A percentile compares a stretch with the other conserved stretches of the same genome.
phyloP scores from a whole-genome alignment of 1,139 yeast species.

The Suhomyces wounanorum region DNA sequence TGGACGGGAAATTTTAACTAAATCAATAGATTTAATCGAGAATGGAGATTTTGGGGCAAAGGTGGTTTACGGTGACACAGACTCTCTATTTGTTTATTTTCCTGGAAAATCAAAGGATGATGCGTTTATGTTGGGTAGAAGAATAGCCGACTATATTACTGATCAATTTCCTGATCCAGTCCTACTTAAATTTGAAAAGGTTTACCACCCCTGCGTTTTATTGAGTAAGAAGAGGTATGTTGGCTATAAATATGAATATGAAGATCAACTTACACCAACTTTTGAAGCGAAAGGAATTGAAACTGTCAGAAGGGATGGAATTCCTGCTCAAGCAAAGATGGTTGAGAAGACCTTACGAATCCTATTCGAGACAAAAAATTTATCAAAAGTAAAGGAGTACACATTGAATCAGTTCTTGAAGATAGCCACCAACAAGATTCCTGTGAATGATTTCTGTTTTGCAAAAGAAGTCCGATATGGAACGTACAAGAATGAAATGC shows the following conservation, averaged over 20 bases:
- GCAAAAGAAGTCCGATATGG: slow-evolving; percentile 90
- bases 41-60: slow-evolving; percentile 75
- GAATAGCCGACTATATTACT: slow-evolving; percentile 66
- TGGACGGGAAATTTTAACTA: slow-evolving; percentile 79
- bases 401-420: slow-evolving; percentile 66
- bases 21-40: slow-evolving; percentile 72
- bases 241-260: slow-evolving; percentile 71
- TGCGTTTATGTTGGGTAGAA: slow-evolving; percentile 74
- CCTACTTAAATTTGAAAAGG: slow-evolving; percentile 85
- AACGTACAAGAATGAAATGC: slow-evolving; percentile 66
- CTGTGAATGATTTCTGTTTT: slow-evolving; percentile 83
- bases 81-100: slow-evolving; percentile 83
- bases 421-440: slow-evolving; percentile 59
- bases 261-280: slow-evolving; percentile 54
- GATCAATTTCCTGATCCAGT: slow-evolving; percentile 78
- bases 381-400: slow-evolving; percentile 68
- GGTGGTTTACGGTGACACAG: slow-evolving; percentile 97
- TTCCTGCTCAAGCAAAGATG: slow-evolving; percentile 86
- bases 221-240: slow-evolving; percentile 89
- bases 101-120: slow-evolving; percentile 80
- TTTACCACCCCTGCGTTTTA: slow-evolving; percentile 82
- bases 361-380: slow-evolving; percentile 70
- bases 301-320: slow-evolving; percentile 90
- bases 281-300: slow-evolving; percentile 98
- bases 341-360: slow-evolving; percentile 68